Evolutionary conservation across 2,329 filamentous ascomycete genomes (phyloP), one percentile per base, ranked within the genome.

Genomic region (Neonectria coccinea): DNA sequence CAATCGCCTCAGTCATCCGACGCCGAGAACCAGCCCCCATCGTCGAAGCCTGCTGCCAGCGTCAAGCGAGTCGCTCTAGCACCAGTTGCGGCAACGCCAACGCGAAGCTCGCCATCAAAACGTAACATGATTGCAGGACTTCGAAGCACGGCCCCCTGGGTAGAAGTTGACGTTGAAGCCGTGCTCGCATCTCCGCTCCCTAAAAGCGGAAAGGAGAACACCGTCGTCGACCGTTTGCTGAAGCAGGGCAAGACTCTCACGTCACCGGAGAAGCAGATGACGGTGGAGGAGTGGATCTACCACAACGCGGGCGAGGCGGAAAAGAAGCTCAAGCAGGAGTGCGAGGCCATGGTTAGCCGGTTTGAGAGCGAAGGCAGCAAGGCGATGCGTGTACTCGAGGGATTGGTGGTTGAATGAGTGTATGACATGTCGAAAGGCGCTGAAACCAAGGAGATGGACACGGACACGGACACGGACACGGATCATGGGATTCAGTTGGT

Each of bases 261-360:
- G 2, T 91, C 86, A 57, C 87, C 89, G 0, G 96, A 98, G 81
- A 94, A 91, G 82, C 84, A 86, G 41, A 97, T 99, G 94, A 95
- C 90, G 5, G 93, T 98, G 0, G 93, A 97, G 77, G 90, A 97
- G 78, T 99, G 95, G 93, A 91, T 99, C 42, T 84, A 89, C 62
- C 87, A 90, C 79, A 94, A 96, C 70, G 96, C 96, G 0, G 86
- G 86, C 65, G 84, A 90, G 75, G 93, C 92, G 0, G 94, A 98
- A 81, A 88, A 90, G 78, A 90, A 89, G 77, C 82, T 99, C 59
- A 91, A 90, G 74, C 81, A 85, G 39, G 92, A 97, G 76, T 97
- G 94, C 74, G 95, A 98, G 81, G 82, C 88, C 27, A 87, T 97
- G 78, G 93, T 99, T 5, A 87, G 85, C 64, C 83, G 87, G 9